Evolutionary conservation across 352 stramenopile genomes (phyloP), one percentile per base, ranked within the genome.

Genomic region (Pseudoperonospora humuli): DNA sequence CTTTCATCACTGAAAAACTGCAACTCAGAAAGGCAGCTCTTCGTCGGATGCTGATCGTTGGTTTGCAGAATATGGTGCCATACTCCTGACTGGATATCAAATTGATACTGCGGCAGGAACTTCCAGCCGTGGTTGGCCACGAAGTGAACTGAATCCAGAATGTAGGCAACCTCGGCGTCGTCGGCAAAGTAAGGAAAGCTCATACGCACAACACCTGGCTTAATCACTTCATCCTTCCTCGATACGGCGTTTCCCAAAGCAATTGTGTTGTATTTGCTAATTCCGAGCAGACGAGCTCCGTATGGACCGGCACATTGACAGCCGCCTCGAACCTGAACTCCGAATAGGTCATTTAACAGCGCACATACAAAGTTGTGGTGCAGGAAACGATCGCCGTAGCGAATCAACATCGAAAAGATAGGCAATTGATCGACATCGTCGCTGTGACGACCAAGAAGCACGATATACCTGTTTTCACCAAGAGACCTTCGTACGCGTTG

Each of bases 351-450:
- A 50, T 98, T 98, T 8, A 99, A 69, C 25, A 99, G 57, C 26
- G 95, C 92, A 45, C 86, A 97, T 7, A 98, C 92, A 50, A 98
- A 99, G 57, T 98, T 98, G 69, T 96, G 98, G 62, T 99, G 96
- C 20, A 99, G 63, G 61, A 97, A 98, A n/a, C 85, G 51, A 27
- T 81, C 61, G 1, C 79, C 75, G 25, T 72, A 93, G 13, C 79
- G 76, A 23, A 98, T 70, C 11, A 98, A 54, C 39, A 98, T 97
- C 0, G 93, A 97, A n/a, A n/a, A n/a, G n/a, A n/a, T n/a, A n/a
- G n/a, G n/a, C n/a, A n/a, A n/a, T n/a, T n/a, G n/a, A n/a, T 64
- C 50, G 10, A 64, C 34, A 15, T 57, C 45, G 7, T 60, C 44
- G 19, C 45, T 57, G 27, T 78, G 50, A 8, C 67, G 54, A 13